Evolutionary conservation across 441 rosid genomes (phyloP), one percentile per base, ranked within the genome.

Genomic region (Viola pubescens): DNA sequence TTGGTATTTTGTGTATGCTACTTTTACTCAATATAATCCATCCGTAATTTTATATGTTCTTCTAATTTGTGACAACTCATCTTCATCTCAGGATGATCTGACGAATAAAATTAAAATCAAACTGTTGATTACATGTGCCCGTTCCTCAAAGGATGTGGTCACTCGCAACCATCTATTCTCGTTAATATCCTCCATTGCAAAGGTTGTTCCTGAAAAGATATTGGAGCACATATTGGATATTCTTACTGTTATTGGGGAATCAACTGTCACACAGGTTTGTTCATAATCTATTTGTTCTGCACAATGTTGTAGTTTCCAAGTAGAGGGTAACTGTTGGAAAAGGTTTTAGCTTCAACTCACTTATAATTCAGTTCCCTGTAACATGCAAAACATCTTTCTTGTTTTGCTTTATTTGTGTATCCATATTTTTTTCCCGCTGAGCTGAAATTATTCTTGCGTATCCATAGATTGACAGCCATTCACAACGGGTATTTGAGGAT

Each of bases 191-290:
- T 69, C 87, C 26, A 52, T 82, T 66, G 84, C 83, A 51, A 86
- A 82, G 82, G 71, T 81, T 62, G 66, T 79, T 67, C 97, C 98
- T 1, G 87, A 81, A 55, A 81, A 66, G 61, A 67, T 91, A 58
- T 71, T 86, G 81, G 91, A 83, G 53, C 86, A 89, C 61, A 81
- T 80, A 63, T 57, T 68, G 60, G 89, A 81, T 62, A 82, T 91
- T 74, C 80, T 95, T 64, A 61, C 81, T 39, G 79, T 84, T 44
- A 75, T 86, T 39, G 98, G 98, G 68, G 85, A 89, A 76, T 91
- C 98, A 58, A 77, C 96, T 0, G 81, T 86, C 58, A 77, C 81
- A 52, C 95, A 91, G 98, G 99, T 95, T 75, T 73, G 83, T 79
- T 68, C 41, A 73, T 55, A 62, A 55, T 56, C 63, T 56, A n/a